Evolutionary conservation across 2,329 filamentous ascomycete genomes (phyloP), one percentile per base, ranked within the genome.

Genomic region (Iodosphaeria phyllophila): DNA sequence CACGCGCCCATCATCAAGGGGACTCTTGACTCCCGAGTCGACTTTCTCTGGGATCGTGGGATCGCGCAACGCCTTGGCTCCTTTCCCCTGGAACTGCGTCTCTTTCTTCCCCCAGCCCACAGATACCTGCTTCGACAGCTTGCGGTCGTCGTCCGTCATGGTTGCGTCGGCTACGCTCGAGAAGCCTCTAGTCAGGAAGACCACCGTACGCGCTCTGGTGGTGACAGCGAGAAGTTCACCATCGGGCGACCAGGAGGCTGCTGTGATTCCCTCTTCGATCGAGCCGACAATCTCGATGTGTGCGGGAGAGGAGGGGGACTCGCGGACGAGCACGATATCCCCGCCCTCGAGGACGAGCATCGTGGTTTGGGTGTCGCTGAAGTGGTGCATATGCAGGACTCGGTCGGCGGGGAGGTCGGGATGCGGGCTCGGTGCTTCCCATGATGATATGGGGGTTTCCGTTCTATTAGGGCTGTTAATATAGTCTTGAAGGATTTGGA

Each of bases 41-140:
- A 93, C 66, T 43, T 74, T 79, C 46, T 95, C 84, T 0, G 89
- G 89, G 36, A 98, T 79, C 7, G 89, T 98, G 10, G 89, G 89
- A 47, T 98, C 89, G 27, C 80, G 68, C 34, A 95, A 57, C 12
- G 83, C 83, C 51, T 70, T 72, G 29, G 84, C 86, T 32, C 84
- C 71, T 40, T 79, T 82, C 25, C 89, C 89, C 43, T 93, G 79
- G 47, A 98, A 98, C 47, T 98, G 89, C 1, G 89, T 98, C 51
- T 98, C 89, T 44, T 78, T 82, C 56, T 95, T 95, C 30, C 89
- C 89, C 89, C 89, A 98, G 24, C 89, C 89, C 13, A 98, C 86
- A 12, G 83, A 91, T 29, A 93, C 89, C 55, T 93, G 84, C 46
- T 75, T 89, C 14, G 77, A 95, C n/a, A 71, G 68, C 38, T 76